Base-by-base conservation (phyloP, 495 filamentous ascomycete species). In the Oleoguttula mirabilis region DNA sequence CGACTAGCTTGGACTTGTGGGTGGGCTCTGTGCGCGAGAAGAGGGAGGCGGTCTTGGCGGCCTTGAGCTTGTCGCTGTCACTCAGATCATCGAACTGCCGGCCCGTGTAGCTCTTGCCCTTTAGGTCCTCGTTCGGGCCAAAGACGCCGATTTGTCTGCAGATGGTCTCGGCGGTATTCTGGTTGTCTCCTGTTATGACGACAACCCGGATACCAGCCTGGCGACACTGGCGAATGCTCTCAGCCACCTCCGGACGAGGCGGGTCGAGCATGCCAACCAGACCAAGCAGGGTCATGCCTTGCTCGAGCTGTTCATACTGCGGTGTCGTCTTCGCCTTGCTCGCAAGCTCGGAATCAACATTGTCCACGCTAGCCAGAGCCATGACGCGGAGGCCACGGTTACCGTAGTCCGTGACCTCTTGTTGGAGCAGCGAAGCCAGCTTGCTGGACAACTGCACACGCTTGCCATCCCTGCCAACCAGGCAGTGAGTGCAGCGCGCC, bases 171-270 rank as follows among this genome's bases (percentile, higher is more conserved):
- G 92, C 92, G 0, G 92, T 99, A 66, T 88, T 90, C 54, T 79
- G 86, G 61, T 94, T 96, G 63, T 99, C 92, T 51, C 92, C 92
- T 22, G 92, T 99, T 57, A 99, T 94, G 34, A 99, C 92, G 54
- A 99, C 80, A 24, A 99, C 88, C 25, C 92, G 80, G 52, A 99
- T 94, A 48, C 92, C 92, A 50, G 92, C 92, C 42, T 82, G 77
- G 51, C 77, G 81, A 61, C 92, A 96, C 60, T 87, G 84, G 55
- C 70, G 69, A 56, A 99, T 94, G 19, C 90, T 84, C 31, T 66
- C 72, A 32, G 79, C 71, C 15, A 95, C 92, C 61, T 99, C 92
- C n/a, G 83, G 81, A 34, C 92, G 86, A 55, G 92, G 90, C 33
- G 92, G 92, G 59, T 99, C 92, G 50, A 95, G 72, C 92, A 99